Base-by-base conservation (phyloP, 75 land plant genomes). In the Larix kaempferi region DNA sequence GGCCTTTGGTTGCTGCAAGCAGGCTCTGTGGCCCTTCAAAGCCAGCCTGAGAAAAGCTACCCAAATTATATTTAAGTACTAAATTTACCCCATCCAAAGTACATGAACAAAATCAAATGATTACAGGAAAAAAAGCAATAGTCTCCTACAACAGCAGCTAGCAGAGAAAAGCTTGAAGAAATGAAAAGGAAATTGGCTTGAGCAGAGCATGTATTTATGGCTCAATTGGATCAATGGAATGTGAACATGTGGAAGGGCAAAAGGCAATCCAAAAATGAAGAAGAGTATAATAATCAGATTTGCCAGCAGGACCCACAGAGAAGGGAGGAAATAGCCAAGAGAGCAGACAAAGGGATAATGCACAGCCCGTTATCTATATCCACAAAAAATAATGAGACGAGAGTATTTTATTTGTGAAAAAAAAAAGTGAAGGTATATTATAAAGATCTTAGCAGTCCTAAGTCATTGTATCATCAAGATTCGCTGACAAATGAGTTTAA, bases 271-370 rank as follows among this genome's bases (percentile, higher is more conserved):
- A 16, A 33, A 64, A 16, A 63, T 17, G 5, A 66, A 69, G 49
- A 69, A 29, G 33, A 66, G 8, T 21, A 69, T 69, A n/a, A 10
- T 1, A 49, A 39, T 69, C 13, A 19, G 21, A 17, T 21, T 21
- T 3, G 54, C 10, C 23, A 2, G 1, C 6, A 69, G 73, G 73
- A 69, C 54, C 73, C 73, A 21, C 72, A 0, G 7, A 2, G n/a
- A 39, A 37, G 2, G 2, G 14, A 39, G 54, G 14, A 41, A 41
- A 23, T 69, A 13, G 23, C 41, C 25, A 41, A 69, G n/a, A 69
- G 39, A 69, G 52, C 52, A 44, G 73, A 69, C 72, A 69, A 69
- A 41, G n/a, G 73, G 54, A 69, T 69, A 41, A 69, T 41, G 73
- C 52, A 41, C 73, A 69, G 2, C 54, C 12, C 0, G 12, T 49